These are phyloP conservation scores for Oryza punctata DNA, from an alignment of 176 grass and related monocot genomes.

Conservation along the genomic window DNA sequence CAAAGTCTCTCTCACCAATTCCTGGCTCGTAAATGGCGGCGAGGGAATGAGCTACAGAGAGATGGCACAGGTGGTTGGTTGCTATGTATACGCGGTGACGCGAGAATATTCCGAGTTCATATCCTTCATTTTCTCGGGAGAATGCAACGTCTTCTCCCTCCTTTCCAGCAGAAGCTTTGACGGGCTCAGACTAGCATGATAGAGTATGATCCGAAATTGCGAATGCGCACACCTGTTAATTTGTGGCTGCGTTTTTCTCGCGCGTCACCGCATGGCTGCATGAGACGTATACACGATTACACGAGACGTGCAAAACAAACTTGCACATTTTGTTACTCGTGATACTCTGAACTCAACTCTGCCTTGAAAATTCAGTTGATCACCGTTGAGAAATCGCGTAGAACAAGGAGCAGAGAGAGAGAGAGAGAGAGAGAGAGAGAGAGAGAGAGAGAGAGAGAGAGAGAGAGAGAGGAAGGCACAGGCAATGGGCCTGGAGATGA, in stretches of 20 bases:
- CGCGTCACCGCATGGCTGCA: too few relatives aligned
- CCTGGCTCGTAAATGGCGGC: not conserved
- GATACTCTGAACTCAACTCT: too few relatives aligned
- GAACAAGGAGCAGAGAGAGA: not conserved
- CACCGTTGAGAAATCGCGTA: not conserved
- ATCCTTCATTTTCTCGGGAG: constrained; percentile 11
- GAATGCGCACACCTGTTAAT: not conserved
- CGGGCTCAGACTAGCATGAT: not conserved
- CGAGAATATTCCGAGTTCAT: constrained; percentile 35
- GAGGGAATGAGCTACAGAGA: not conserved
- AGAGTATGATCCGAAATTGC: not conserved
- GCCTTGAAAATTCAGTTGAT: not conserved
- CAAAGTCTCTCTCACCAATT: not conserved
- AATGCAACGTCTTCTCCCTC: constrained; percentile 9
- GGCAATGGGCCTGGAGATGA: too few relatives aligned
- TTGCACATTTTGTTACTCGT: too few relatives aligned
- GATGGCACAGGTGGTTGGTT: not conserved
- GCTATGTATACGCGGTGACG: constrained; percentile 12
- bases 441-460: too few relatives aligned
- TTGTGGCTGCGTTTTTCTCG: not conserved
- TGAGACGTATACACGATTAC: too few relatives aligned
- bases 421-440: too few relatives aligned
- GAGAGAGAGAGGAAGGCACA: not conserved
- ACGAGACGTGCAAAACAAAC: too few relatives aligned
- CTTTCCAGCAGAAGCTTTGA: constrained; percentile 30